These are phyloP conservation scores for Malus orientalis DNA, from an alignment of 306 rosid species.

Conservation along the genomic window DNA sequence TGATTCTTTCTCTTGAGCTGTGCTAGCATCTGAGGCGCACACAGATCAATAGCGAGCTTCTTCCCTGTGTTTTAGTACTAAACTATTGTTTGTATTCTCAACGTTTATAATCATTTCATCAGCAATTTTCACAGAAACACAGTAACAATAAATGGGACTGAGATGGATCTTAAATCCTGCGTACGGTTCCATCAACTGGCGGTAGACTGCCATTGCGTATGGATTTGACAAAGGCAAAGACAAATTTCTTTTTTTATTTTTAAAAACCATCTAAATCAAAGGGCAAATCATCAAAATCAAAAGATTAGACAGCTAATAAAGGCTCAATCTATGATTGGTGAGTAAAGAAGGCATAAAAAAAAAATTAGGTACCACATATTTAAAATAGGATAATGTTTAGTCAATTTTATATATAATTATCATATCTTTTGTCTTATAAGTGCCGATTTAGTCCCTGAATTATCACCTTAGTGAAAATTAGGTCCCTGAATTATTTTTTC, in stretches of 20 bases:
- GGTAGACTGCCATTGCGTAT: not conserved
- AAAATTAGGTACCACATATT: not conserved
- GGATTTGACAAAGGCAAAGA: not conserved
- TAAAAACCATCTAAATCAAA: not conserved
- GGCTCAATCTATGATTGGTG: conserved; percentile 1
- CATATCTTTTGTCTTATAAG: too few species aligned
- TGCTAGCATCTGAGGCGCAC: too few species aligned
- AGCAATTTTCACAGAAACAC: not conserved
- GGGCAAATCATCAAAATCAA: not conserved
- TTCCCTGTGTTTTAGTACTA: too few species aligned
- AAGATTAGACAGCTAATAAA: not conserved
- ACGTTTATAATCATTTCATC: not conserved
- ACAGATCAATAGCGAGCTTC: too few species aligned
- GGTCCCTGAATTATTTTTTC: too few species aligned
- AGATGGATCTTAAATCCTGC: not conserved
- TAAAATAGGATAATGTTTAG: not conserved
- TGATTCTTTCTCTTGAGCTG: too few species aligned
- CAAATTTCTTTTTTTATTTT: not conserved
- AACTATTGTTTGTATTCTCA: not conserved
- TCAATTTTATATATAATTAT: too few species aligned
- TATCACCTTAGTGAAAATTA: too few species aligned
- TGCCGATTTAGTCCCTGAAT: too few species aligned
- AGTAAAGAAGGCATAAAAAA: not conserved
- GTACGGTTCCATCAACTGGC: not conserved
- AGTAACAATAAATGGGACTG: not conserved